Evolutionary conservation across 2,329 filamentous ascomycete genomes (phyloP).

Genomic region (Chaetomium globosum): DNA sequence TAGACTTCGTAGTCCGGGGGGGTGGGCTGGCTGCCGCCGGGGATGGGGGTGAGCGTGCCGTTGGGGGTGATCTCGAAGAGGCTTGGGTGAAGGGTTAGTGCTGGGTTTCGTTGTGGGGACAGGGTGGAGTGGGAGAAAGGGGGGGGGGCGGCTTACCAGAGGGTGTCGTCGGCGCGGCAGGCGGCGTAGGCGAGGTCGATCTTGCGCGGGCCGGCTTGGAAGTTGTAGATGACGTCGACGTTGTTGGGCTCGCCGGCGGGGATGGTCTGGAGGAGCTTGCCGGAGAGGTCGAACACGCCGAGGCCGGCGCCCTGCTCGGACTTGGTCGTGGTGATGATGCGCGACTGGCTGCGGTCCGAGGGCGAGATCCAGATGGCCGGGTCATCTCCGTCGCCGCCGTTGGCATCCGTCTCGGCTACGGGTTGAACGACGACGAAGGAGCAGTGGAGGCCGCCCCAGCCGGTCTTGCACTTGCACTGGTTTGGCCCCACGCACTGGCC

Average conservation of each 20-base stretch:
- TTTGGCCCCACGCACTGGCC: conserved; percentile 24
- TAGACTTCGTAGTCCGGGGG: conserved; percentile 17
- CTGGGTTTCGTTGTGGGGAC: no score
- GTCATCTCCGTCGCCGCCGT: conserved; percentile 28
- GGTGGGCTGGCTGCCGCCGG: conserved; percentile 24
- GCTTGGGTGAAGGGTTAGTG: conserved; percentile 1
- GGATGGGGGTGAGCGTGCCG: conserved; percentile 19
- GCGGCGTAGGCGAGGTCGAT: conserved; percentile 24
- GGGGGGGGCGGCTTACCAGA: conserved; percentile 27
- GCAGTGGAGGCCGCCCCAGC: conserved; percentile 28
- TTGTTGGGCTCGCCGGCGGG: conserved; percentile 26
- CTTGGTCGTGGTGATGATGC: conserved; percentile 29
- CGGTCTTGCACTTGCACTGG: conserved; percentile 21
- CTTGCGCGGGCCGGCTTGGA: conserved; percentile 17
- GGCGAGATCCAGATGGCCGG: conserved; percentile 30
- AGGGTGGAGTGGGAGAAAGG: neutral
- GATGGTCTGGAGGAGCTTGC: conserved; percentile 25
- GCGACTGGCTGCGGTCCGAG: conserved; percentile 18
- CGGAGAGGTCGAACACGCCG: conserved; percentile 27
- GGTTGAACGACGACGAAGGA: conserved; percentile 23
- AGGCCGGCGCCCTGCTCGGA: conserved; percentile 21
- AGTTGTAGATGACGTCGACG: conserved; percentile 28
- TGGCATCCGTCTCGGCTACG: conserved; percentile 22
- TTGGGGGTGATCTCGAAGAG: conserved; percentile 24
- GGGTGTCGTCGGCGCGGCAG: conserved; percentile 26